phyloP scores from a whole-genome alignment of 1,284 basidiomycete species.

The Ceratobasidium sp. region DNA sequence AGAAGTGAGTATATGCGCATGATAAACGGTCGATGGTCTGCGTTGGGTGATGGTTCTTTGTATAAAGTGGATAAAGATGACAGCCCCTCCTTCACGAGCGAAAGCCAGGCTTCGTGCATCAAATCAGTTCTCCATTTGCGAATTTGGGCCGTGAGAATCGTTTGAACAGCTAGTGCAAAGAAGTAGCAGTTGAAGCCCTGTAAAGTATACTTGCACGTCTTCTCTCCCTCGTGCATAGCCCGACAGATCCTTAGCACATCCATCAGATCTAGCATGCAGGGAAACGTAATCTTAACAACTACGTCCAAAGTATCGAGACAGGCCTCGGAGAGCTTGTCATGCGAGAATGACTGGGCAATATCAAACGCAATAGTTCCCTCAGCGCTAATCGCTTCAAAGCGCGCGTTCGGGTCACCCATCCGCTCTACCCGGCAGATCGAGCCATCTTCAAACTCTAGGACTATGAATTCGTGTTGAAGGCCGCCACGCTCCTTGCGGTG shows the following conservation, averaged over 20 bases:
- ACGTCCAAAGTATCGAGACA: conserved; percentile 8
- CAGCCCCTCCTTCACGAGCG: no score
- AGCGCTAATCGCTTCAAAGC: conserved; percentile 5
- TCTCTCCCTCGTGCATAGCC: conserved; percentile 35
- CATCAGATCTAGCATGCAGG: not conserved
- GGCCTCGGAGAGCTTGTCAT: not conserved
- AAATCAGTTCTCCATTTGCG: conserved; percentile 1
- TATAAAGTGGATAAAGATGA: no score
- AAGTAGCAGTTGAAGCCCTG: conserved; percentile 29
- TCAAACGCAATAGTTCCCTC: conserved; percentile 9
- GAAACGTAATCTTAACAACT: not conserved
- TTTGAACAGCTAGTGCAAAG: conserved; percentile 22
- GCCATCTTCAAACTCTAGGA: not conserved
- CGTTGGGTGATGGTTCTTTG: not conserved
- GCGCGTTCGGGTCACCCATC: conserved; percentile 13
- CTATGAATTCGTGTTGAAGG: conserved; percentile 28
- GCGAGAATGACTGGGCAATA: not conserved
- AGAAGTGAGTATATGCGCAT: not conserved
- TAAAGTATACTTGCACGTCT: conserved; percentile 21
- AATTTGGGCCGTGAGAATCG: not conserved
- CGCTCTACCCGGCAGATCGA: conserved; percentile 17
- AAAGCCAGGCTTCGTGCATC: no score
- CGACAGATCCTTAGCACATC: conserved; percentile 16
- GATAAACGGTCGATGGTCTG: not conserved
- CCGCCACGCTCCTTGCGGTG: conserved; percentile 19